Evolutionary conservation across 2,329 filamentous ascomycete genomes (phyloP).

Genomic region (Dothistroma pini): DNA sequence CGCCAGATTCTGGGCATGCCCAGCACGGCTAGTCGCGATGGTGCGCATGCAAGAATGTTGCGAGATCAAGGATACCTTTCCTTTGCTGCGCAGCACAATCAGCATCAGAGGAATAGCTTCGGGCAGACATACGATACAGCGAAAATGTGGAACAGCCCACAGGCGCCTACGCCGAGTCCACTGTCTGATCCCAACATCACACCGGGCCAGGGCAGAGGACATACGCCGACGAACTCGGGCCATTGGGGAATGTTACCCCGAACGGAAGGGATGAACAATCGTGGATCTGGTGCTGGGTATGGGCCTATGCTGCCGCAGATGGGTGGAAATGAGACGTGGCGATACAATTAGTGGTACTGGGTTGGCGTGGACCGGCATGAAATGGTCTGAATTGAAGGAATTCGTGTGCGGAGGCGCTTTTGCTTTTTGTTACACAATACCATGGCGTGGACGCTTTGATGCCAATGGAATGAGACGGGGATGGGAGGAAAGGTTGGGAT

Average conservation of each 20-base stretch:
- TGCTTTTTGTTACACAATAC: neutral
- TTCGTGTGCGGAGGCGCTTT: neutral
- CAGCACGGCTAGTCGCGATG: constrained; percentile 33
- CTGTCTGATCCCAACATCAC: constrained; percentile 30
- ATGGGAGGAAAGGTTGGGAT: neutral
- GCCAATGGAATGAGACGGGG: neutral
- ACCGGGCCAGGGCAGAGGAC: constrained; percentile 22
- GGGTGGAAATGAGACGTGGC: constrained; percentile 28
- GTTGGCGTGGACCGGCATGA: neutral
- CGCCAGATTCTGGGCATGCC: constrained; percentile 29
- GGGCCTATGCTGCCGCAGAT: constrained; percentile 33
- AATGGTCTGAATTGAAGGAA: neutral
- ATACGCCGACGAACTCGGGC: constrained; percentile 18
- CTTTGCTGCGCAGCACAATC: constrained; percentile 15
- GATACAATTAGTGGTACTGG: constrained; percentile 21
- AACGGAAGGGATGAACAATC: constrained; percentile 11
- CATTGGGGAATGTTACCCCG: constrained; percentile 22
- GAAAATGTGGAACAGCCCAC: constrained; percentile 31
- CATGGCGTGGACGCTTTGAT: neutral
- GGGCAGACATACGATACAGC: constrained; percentile 26
- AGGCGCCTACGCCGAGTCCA: constrained; percentile 34
- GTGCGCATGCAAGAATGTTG: constrained; percentile 33
- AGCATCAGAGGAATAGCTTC: constrained; percentile 24
- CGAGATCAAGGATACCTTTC: constrained; percentile 32
- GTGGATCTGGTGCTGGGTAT: constrained; percentile 18